Base-by-base conservation (phyloP, 2,329 filamentous ascomycete species). In the Phialophora chinensis region DNA sequence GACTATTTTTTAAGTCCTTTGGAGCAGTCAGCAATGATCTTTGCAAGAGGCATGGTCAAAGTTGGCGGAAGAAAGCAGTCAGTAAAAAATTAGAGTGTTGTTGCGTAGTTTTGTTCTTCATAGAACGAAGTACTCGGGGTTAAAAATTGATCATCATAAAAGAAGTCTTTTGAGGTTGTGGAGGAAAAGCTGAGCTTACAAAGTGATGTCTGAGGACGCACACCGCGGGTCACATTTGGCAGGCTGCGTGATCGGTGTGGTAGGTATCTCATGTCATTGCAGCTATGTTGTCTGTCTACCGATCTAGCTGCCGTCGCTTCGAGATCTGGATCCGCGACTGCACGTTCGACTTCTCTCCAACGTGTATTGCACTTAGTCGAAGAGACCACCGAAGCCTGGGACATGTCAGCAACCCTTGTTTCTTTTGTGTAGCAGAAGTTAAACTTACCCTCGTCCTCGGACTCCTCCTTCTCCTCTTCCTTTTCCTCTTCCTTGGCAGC, bases 341-440 rank as follows among this genome's bases (percentile, higher is more conserved):
- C 75, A 47, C 47, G 64, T 54, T 44, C 17, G 55, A 73, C 71
- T 73, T n/a, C n/a, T 14, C 31, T 73, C 73, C 74, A 65, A 65
- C 58, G 72, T 61, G 33, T 42, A 65, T 65, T 63, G 53, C 60
- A 57, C 75, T 83, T 87, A 87, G 78, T 86, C 85, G 81, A 95
- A 94, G 79, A 94, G 88, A 87, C 89, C 89, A 80, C 90, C 91
- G 85, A 94, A 93, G 79, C 89, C 89, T 79, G 71, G 27, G 3
- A 33, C 23, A 31, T 20, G 62, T 74, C 72, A 80, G 84, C 83
- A 74, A 75, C 70, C 53, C 27, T 52, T 27, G 23, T 27, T 27
- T 67, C 17, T 27, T 29, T 20, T 88, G 86, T 67, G 85, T 7
- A 2, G 29, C 35, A 53, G 54, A 1, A 29, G 27, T 4, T 80